phyloP scores from a whole-genome alignment of 805 yeast species.

The Lipomyces spencermartinsiae region DNA sequence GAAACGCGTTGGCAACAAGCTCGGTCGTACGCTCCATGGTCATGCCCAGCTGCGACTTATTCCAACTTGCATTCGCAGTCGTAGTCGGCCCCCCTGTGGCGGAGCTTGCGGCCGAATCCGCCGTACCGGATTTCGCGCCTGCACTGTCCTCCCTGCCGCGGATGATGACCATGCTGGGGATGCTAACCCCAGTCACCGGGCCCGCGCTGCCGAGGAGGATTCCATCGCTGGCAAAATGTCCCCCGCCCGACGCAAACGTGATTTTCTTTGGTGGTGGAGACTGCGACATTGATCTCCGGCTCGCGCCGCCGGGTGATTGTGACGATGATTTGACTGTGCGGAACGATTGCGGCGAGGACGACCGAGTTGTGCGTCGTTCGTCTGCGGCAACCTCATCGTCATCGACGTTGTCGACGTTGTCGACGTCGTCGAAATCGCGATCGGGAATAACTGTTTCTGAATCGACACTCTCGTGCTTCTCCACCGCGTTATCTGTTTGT shows the following conservation, averaged over 20 bases:
- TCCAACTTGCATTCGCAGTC: slow-evolving; percentile 11
- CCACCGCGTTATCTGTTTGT: not conserved
- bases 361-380: slow-evolving; percentile 3
- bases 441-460: not conserved
- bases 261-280: slow-evolving; percentile 8
- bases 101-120: not conserved
- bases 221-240: slow-evolving; percentile 13
- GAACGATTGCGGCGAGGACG: slow-evolving; percentile 3
- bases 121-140: not conserved
- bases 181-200: slow-evolving; percentile 26
- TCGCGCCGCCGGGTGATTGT: slow-evolving; percentile 12
- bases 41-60: slow-evolving; percentile 16
- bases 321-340: slow-evolving; percentile 2
- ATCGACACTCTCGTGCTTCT: not conserved
- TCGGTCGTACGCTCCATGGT: slow-evolving; percentile 17
- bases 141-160: slow-evolving; percentile 10
- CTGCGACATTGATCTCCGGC: slow-evolving; percentile 14
- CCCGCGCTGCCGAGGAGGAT: slow-evolving; percentile 20
- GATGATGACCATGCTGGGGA: slow-evolving; percentile 22
- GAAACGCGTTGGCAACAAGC: not conserved
- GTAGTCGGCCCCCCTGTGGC: slow-evolving; percentile 3
- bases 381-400: slow-evolving; percentile 6
- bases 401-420: too few species aligned
- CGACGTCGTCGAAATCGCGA: slow-evolving; percentile 3
- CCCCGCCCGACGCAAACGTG: not conserved